phyloP scores from a whole-genome alignment of 306 rosid species.

The Vigna radiata region DNA sequence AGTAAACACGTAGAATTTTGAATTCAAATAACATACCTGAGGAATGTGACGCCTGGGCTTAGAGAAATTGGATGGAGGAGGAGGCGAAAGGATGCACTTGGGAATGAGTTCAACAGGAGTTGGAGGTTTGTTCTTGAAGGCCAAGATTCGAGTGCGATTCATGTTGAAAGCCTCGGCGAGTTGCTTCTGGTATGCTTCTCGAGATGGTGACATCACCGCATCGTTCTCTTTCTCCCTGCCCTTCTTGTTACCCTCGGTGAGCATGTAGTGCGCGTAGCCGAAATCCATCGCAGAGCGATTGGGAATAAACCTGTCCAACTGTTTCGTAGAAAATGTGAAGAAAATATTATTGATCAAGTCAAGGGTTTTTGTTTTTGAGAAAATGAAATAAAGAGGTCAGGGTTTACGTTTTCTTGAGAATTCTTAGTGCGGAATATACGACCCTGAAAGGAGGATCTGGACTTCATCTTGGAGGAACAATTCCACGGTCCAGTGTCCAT shows the following conservation, averaged over 20 bases:
- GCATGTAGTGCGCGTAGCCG: conserved; percentile 58
- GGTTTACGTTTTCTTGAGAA: conserved; percentile 51
- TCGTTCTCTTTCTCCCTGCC: conserved; percentile 63
- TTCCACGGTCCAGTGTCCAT: conserved; percentile 49
- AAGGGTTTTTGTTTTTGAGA: neutral
- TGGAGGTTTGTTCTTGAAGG: conserved; percentile 87
- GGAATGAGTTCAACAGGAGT: conserved; percentile 60
- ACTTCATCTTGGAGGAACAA: conserved; percentile 36
- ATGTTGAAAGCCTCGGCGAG: conserved; percentile 74
- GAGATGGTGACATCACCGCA: conserved; percentile 54
- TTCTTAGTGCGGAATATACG: conserved; percentile 13
- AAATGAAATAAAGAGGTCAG: neutral
- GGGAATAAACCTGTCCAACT: conserved; percentile 66
- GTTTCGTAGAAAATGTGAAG: neutral
- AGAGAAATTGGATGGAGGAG: conserved; percentile 46
- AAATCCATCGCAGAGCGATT: conserved; percentile 65
- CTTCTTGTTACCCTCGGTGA: conserved; percentile 53
- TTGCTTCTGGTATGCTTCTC: conserved; percentile 63
- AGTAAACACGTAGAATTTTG: neutral
- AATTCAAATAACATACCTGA: conserved; percentile 51
- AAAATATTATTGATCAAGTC: neutral
- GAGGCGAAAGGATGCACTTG: conserved; percentile 49
- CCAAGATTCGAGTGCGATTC: conserved; percentile 72
- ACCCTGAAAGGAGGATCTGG: conserved; percentile 36
- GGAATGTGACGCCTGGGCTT: conserved; percentile 69